Evolutionary conservation across 345 rosid species (phyloP).

Genomic region (Eucalyptus melliodora): DNA sequence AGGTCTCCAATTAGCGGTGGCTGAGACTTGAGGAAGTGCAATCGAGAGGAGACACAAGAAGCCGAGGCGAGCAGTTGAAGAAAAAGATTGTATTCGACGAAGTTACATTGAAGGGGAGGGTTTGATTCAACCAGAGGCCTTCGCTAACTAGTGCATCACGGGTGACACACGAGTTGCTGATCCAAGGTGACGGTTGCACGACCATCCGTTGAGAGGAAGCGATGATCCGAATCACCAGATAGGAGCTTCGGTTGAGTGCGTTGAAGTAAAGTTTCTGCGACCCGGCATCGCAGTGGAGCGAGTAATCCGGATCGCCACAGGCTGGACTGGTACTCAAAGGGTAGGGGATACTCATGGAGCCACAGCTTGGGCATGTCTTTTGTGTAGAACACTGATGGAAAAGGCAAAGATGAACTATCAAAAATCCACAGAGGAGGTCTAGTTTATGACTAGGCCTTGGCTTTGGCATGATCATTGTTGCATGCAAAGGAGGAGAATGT

Average conservation of each 20-base stretch:
- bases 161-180: slow-evolving; percentile 19
- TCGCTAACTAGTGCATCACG: slow-evolving; percentile 30
- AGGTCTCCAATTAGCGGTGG: too few species aligned
- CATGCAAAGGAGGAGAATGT: background rate
- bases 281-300: slow-evolving; percentile 23
- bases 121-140: slow-evolving; percentile 36
- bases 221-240: slow-evolving; percentile 26
- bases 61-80: slow-evolving; percentile 7
- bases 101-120: slow-evolving; percentile 53
- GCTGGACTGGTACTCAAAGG: slow-evolving; percentile 43
- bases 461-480: background rate
- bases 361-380: slow-evolving; percentile 36
- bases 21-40: too few species aligned
- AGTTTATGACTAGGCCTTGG: background rate
- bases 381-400: slow-evolving; percentile 8
- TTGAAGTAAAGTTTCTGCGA: slow-evolving; percentile 34
- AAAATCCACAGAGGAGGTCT: background rate
- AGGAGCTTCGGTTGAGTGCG: slow-evolving; percentile 38
- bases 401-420: background rate
- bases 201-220: slow-evolving; percentile 27
- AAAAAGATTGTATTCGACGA: slow-evolving; percentile 49
- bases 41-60: too few species aligned
- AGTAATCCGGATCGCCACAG: slow-evolving; percentile 40
- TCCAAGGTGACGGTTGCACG: slow-evolving; percentile 39
- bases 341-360: slow-evolving; percentile 32